A percentile compares a stretch with the other conserved stretches of the same genome.
Conservation (phyloP, 169 alveolate genomes). For the Plasmodium coatneyi region DNA sequence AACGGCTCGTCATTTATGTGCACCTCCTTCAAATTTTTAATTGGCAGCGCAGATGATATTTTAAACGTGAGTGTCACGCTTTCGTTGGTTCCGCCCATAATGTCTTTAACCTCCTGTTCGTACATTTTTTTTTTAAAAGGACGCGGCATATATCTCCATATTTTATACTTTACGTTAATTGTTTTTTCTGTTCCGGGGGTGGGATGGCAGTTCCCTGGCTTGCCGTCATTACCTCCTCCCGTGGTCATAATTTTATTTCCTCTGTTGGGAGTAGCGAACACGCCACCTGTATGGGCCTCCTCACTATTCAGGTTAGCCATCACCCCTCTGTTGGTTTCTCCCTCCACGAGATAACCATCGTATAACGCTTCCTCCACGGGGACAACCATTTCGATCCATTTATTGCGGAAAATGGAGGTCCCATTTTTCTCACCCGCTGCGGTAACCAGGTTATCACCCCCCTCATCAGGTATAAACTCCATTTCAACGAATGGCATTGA, state of each 20-base stretch:
- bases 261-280: background rate
- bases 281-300: background rate
- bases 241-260: background rate
- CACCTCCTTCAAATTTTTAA: conserved; percentile 65
- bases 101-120: background rate
- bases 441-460: background rate
- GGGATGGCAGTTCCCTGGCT: background rate
- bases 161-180: conserved; percentile 29
- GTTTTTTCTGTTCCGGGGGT: background rate
- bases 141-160: conserved; percentile 72
- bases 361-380: background rate
- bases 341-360: background rate
- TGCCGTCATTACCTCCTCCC: background rate
- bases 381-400: background rate
- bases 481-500: conserved; percentile 45
- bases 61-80: conserved; percentile 20
- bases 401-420: background rate
- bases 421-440: background rate
- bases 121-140: conserved; percentile 39
- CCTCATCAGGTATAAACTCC: conserved; percentile 4
- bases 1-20: conserved; percentile 46
- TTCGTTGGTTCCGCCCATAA: conserved; percentile 13
- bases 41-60: conserved; percentile 22
- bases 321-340: background rate
- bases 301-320: background rate